These are phyloP conservation scores for Wallacemonas sp. DNA, from an alignment of 208 protist species.

Conservation along the genomic window DNA sequence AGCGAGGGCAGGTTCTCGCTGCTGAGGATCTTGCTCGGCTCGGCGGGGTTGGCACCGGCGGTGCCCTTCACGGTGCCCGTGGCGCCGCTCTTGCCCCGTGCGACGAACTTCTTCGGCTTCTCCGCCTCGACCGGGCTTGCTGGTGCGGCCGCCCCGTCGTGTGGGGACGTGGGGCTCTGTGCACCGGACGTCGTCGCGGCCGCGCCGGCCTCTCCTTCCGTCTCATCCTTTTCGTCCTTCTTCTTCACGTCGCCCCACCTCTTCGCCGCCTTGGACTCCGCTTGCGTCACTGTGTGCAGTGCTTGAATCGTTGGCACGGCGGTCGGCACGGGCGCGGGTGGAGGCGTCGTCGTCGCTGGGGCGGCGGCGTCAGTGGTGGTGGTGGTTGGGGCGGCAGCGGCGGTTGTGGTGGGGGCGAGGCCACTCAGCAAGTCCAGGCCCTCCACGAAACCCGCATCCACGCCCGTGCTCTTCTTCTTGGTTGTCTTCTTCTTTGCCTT, in stretches of 20 bases:
- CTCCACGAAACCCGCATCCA: slow-evolving; percentile 24
- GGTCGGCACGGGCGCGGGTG: slow-evolving; percentile 18
- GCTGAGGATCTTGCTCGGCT: slow-evolving; percentile 24
- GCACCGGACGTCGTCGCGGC: background rate
- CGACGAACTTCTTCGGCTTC: slow-evolving; percentile 67
- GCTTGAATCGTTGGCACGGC: slow-evolving; percentile 9
- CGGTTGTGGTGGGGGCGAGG: background rate
- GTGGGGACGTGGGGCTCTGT: background rate
- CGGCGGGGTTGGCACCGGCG: slow-evolving; percentile 5
- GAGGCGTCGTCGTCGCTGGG: slow-evolving; percentile 1
- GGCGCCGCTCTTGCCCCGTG: slow-evolving; percentile 56
- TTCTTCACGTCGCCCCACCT: slow-evolving; percentile 48
- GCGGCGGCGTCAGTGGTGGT: background rate
- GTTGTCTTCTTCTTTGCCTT: slow-evolving; percentile 49
- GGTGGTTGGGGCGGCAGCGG: background rate
- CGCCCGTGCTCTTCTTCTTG: slow-evolving; percentile 57
- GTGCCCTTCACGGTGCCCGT: slow-evolving; percentile 38
- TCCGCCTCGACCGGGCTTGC: slow-evolving; percentile 13
- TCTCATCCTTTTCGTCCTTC: slow-evolving; percentile 14
- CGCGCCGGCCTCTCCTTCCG: slow-evolving; percentile 9
- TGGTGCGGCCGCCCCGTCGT: background rate
- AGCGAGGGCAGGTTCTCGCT: slow-evolving; percentile 58
- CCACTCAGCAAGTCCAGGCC: slow-evolving; percentile 37
- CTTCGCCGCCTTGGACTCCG: slow-evolving; percentile 26
- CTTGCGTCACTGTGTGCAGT: slow-evolving; percentile 7